Evolutionary conservation across 208 protist genomes (phyloP).

Genomic region (Leishmania martiniquensis): DNA sequence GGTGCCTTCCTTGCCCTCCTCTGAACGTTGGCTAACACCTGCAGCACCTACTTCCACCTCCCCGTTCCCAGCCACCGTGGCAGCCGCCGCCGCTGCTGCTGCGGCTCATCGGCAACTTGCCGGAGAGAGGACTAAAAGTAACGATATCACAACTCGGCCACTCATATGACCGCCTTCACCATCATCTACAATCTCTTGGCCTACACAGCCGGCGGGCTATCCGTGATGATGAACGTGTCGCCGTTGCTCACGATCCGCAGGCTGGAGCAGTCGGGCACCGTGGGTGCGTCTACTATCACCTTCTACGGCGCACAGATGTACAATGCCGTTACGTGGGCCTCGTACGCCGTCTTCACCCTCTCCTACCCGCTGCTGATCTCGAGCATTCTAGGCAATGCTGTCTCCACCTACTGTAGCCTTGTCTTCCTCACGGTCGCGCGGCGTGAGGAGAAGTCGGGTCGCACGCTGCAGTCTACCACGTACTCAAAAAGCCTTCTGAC

Average conservation of each 20-base stretch:
- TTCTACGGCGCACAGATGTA: conserved; percentile 66
- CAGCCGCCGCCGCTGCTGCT: neutral
- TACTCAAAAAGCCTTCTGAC: conserved; percentile 55
- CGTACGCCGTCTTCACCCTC: conserved; percentile 51
- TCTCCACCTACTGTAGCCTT: conserved; percentile 60
- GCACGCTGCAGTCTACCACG: conserved; percentile 46
- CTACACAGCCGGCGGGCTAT: conserved; percentile 50
- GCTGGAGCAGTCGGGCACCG: conserved; percentile 46
- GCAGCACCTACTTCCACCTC: too few relatives aligned
- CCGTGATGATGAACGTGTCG: conserved; percentile 54
- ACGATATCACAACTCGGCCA: neutral
- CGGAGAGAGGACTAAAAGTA: neutral
- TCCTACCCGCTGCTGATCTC: conserved; percentile 48
- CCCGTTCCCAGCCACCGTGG: too few relatives aligned
- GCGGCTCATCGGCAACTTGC: neutral
- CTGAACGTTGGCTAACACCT: too few relatives aligned
- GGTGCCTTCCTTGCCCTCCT: too few relatives aligned
- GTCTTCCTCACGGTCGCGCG: conserved; percentile 60
- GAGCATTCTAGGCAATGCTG: conserved; percentile 59
- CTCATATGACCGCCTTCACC: conserved; percentile 29
- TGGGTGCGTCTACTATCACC: conserved; percentile 57
- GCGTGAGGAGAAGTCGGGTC: conserved; percentile 48
- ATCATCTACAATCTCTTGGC: conserved; percentile 45
- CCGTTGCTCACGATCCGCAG: conserved; percentile 53
- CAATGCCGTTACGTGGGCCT: conserved; percentile 56